Base-by-base conservation (phyloP, 805 yeast genomes). In the Metschnikowia colocasiae region DNA sequence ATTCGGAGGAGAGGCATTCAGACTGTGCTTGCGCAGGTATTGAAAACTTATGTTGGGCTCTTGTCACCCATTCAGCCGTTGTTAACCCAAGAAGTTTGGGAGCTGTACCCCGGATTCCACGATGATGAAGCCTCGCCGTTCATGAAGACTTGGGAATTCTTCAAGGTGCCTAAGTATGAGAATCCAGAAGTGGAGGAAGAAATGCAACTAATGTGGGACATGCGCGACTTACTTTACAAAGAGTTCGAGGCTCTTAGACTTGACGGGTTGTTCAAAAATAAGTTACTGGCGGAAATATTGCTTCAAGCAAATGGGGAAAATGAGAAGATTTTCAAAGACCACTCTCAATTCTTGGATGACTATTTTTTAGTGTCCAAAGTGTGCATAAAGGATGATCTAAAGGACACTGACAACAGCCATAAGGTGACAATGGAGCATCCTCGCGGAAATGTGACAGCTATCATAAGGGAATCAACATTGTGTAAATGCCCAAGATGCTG, bases 401-500 rank as follows among this genome's bases (percentile, higher is more conserved):
- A 35, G 27, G 18, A 35, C 16, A 13, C 10, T 10, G 29, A 34
- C 20, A 13, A n/a, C 16, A 27, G 13, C 32, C 38, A 35, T 13
- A 44, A 22, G 22, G 35, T 29, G 26, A 42, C 40, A 13, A 25
- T 42, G 39, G 39, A 26, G 9, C 39, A 33, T 19, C 64, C 63
- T 44, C 50, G 63, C 42, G 55, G 55, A 4, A 47, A 54, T n/a
- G 52, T 71, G 2, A 52, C 52, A 2, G 52, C 74, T 2, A 52
- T 62, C 2, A 75, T 85, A 2, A 64, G 72, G 6, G 71, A 73
- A 4, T 76, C 89, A 0, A 45, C 57, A 0, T 59, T 69, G 1
- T 67, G 68, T 44, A 90, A 90, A 59, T 94, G 99, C 62, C 96
- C 96, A 6, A 78, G 99, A 61, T 94, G 99, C 67, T 94, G 99